A percentile compares a stretch with the other conserved stretches of the same genome.
Conservation (phyloP, 345 rosid species). For the Linum tenue region DNA sequence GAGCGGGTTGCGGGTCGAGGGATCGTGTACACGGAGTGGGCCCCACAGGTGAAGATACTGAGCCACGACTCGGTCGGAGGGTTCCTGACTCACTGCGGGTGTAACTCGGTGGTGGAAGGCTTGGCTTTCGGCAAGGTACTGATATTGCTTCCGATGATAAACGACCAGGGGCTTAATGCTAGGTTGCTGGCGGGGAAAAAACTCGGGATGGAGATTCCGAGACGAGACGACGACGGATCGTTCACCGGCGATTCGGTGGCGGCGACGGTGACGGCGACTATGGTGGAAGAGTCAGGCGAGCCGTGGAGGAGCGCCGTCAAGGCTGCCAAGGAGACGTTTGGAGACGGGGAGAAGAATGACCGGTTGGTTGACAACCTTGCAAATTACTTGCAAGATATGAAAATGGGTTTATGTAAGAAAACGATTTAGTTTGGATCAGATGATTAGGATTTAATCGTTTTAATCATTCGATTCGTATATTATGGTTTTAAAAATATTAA, state of each 20-base stretch:
- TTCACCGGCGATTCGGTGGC: constrained; percentile 16
- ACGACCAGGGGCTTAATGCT: constrained; percentile 22
- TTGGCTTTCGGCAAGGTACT: constrained; percentile 1
- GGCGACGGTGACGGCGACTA: not conserved
- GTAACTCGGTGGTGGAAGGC: constrained; percentile 18
- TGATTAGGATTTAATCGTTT: too few relatives aligned
- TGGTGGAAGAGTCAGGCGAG: constrained; percentile 3
- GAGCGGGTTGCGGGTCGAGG: constrained; percentile 10
- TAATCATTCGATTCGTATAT: too few relatives aligned
- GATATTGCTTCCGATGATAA: constrained; percentile 15
- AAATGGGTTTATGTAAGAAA: too few relatives aligned
- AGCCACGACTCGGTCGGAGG: constrained; percentile 19
- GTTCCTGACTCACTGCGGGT: constrained; percentile 25
- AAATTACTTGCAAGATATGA: constrained; percentile 2
- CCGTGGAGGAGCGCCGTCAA: constrained; percentile 1
- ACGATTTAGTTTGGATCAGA: too few relatives aligned
- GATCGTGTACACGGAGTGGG: constrained; percentile 6
- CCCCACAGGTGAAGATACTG: constrained; percentile 19
- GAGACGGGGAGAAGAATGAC: not conserved
- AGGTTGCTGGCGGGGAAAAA: constrained; percentile 16
- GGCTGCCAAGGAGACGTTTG: constrained; percentile 1
- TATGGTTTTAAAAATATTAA: too few relatives aligned
- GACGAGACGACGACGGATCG: constrained; percentile 13
- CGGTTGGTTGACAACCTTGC: not conserved
- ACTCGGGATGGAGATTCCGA: constrained; percentile 18